Evolutionary conservation across 1,284 basidiomycete genomes (phyloP).

Genomic region (Neonothopanus nambi): DNA sequence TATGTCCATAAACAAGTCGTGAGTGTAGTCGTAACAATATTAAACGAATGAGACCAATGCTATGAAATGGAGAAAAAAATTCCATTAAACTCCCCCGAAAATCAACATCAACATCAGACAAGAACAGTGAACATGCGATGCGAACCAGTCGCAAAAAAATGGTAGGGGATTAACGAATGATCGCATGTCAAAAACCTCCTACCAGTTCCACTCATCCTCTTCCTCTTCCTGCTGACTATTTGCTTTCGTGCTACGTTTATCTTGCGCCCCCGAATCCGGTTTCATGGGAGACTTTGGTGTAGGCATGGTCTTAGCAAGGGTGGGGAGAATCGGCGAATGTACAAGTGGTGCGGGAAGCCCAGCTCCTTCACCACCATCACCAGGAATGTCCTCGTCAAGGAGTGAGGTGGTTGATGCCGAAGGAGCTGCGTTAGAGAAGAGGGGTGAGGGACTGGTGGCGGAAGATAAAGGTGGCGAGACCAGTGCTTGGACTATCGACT

Average conservation of each 20-base stretch:
- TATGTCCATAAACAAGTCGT: too few species aligned
- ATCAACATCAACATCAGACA: too few species aligned
- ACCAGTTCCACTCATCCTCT: slow-evolving; percentile 18
- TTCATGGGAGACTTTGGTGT: slow-evolving; percentile 11
- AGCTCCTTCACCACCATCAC: not conserved
- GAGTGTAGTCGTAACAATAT: too few species aligned
- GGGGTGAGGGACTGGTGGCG: not conserved
- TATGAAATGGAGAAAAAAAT: too few species aligned
- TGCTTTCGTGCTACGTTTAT: not conserved
- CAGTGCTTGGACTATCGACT: slow-evolving; percentile 11
- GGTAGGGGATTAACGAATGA: not conserved
- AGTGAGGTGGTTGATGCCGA: not conserved
- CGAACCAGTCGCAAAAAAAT: not conserved
- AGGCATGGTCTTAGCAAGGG: not conserved
- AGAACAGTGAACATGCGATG: too few species aligned
- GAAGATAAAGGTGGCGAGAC: slow-evolving; percentile 10
- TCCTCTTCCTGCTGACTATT: slow-evolving; percentile 7
- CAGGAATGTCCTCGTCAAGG: slow-evolving; percentile 11
- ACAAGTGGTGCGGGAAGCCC: slow-evolving; percentile 1
- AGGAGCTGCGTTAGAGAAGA: not conserved
- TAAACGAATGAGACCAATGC: too few species aligned
- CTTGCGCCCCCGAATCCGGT: not conserved
- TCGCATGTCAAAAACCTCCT: not conserved
- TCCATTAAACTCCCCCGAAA: too few species aligned
- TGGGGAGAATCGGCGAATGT: not conserved